Conservation (phyloP, 225 moss, liverwort and hornwort species). For the Climacium dendroides region DNA sequence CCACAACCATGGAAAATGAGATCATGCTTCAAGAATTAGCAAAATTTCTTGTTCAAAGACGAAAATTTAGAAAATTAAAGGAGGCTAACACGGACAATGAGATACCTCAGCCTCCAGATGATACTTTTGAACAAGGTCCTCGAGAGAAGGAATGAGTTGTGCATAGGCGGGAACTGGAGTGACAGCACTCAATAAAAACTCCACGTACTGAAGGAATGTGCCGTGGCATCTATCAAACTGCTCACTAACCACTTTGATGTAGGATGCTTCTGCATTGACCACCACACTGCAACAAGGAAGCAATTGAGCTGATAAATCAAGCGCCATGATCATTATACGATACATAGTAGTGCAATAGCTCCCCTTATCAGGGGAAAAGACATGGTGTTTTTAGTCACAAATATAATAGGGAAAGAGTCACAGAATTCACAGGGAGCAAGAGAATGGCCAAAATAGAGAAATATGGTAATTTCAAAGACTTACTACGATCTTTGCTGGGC, state of each 20-base stretch:
- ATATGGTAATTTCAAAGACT: background rate
- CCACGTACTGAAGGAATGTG: constrained; percentile 95
- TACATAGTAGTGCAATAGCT: background rate
- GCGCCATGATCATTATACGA: background rate
- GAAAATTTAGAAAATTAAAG: background rate
- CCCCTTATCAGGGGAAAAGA: background rate
- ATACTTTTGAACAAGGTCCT: constrained; percentile 91
- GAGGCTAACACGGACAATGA: background rate
- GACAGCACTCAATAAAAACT: constrained; percentile 84
- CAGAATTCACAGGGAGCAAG: background rate
- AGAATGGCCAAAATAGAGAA: background rate
- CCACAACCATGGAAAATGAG: background rate
- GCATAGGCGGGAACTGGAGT: constrained; percentile 80
- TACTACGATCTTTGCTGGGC: constrained; percentile 98
- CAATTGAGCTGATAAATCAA: background rate
- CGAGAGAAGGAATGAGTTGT: constrained; percentile 87
- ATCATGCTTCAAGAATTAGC: background rate
- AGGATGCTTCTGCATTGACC: constrained; percentile 88
- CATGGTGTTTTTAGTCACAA: background rate
- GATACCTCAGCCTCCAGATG: constrained; percentile 94
- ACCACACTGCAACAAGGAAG: constrained; percentile 55
- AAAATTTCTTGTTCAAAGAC: background rate
- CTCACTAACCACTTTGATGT: constrained; percentile 98
- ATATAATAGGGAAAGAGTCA: background rate
- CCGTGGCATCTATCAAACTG: constrained; percentile 99